phyloP scores from a whole-genome alignment of 129 eudicot genomes.

The Tagetes erecta region DNA sequence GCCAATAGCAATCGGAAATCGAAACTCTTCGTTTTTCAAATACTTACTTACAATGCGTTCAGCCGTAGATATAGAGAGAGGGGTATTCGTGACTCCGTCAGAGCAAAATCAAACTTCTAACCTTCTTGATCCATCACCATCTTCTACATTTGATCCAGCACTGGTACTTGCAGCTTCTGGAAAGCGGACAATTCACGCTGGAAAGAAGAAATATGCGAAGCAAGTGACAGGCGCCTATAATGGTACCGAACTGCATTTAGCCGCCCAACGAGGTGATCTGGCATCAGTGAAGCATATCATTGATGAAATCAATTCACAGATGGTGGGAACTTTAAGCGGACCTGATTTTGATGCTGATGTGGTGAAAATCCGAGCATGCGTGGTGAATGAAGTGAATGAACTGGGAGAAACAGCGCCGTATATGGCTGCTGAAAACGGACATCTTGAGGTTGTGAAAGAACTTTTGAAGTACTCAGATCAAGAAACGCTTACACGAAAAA shows the following conservation, averaged over 20 bases:
- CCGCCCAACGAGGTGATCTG: conserved; percentile 81
- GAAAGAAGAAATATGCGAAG: conserved; percentile 75
- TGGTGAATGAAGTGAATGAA: conserved; percentile 68
- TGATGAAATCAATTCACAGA: conserved; percentile 58
- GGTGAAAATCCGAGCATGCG: conserved; percentile 61
- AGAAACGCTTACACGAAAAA: conserved; percentile 50
- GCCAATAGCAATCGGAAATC: too few species aligned
- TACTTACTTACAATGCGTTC: too few species aligned
- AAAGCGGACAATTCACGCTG: conserved; percentile 72
- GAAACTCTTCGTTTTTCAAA: too few species aligned
- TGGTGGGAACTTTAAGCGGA: conserved; percentile 60
- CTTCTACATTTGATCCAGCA: conserved; percentile 64
- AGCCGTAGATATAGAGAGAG: too few species aligned
- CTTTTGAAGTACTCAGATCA: conserved; percentile 60
- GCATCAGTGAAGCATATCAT: conserved; percentile 62
- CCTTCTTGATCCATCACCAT: conserved; percentile 35
- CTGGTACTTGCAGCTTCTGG: conserved; percentile 72
- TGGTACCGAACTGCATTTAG: conserved; percentile 78
- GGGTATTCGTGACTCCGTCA: too few species aligned
- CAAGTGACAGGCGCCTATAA: conserved; percentile 85
- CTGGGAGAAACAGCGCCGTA: conserved; percentile 64
- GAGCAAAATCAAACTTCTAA: conserved; percentile 26
- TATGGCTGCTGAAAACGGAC: conserved; percentile 70
- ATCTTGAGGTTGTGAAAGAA: conserved; percentile 70
- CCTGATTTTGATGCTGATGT: conserved; percentile 71